These are phyloP conservation scores for Euphorbia tirucalli DNA, from an alignment of 345 rosid genomes.

Conservation along the genomic window DNA sequence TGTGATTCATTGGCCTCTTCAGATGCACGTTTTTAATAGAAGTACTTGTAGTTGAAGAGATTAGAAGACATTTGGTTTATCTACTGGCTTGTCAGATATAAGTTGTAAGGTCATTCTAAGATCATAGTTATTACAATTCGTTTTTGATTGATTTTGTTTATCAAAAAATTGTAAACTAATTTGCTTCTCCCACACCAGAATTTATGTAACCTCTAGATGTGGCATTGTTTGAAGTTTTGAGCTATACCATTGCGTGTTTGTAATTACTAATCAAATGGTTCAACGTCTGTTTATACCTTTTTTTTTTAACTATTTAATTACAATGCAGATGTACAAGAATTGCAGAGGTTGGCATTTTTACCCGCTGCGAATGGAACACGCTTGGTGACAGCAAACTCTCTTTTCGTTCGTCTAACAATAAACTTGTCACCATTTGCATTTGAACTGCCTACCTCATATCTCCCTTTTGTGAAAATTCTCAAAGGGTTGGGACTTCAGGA, in stretches of 20 bases:
- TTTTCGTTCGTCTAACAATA: slow-evolving; percentile 69
- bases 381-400: slow-evolving; percentile 66
- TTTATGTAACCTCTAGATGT: not conserved
- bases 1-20: not conserved
- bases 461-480: slow-evolving; percentile 73
- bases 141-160: not conserved
- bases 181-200: not conserved
- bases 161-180: not conserved
- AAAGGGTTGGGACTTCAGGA: slow-evolving; percentile 89
- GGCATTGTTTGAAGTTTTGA: slow-evolving; percentile 3
- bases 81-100: not conserved
- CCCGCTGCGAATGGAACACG: slow-evolving; percentile 97
- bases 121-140: not conserved
- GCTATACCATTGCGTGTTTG: not conserved
- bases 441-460: slow-evolving; percentile 77
- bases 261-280: slow-evolving; percentile 3
- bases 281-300: not conserved
- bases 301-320: not conserved
- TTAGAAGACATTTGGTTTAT: not conserved
- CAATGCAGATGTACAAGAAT: slow-evolving; percentile 57
- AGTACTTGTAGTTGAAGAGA: not conserved
- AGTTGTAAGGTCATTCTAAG: not conserved
- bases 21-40: not conserved
- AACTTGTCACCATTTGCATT: slow-evolving; percentile 91
- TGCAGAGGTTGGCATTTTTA: slow-evolving; percentile 76